These are phyloP conservation scores for Ascobolus immersus DNA, from an alignment of 495 filamentous ascomycete genomes.

Conservation along the genomic window DNA sequence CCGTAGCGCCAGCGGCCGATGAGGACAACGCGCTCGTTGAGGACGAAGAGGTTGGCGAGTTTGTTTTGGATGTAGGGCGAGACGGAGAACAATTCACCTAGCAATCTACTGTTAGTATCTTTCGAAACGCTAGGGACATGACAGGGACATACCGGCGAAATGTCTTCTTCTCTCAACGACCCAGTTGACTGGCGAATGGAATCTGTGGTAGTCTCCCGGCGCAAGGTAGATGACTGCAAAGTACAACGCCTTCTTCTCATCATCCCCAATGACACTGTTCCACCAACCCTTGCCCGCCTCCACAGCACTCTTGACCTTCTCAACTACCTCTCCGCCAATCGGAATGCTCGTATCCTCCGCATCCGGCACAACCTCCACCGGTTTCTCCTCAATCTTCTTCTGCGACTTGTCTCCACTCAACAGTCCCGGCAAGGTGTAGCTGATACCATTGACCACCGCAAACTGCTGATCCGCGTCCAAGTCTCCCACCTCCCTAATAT, in stretches of 20 bases:
- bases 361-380: too few relatives aligned
- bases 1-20: constrained; percentile 89
- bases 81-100: constrained; percentile 83
- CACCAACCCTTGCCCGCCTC: too few relatives aligned
- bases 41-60: constrained; percentile 74
- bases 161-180: constrained; percentile 76
- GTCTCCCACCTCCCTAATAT: constrained; percentile 32
- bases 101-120: too few relatives aligned
- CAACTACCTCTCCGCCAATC: too few relatives aligned
- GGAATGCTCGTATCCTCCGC: too few relatives aligned
- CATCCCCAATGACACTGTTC: too few relatives aligned
- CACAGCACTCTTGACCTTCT: too few relatives aligned
- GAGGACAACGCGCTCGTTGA: constrained; percentile 89
- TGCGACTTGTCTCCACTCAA: too few relatives aligned
- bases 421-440: constrained; percentile 75
- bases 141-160: too few relatives aligned
- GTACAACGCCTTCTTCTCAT: constrained; percentile 29
- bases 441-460: constrained; percentile 84
- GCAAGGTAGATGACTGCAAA: constrained; percentile 96
- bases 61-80: constrained; percentile 81
- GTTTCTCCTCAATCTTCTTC: too few relatives aligned
- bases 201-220: constrained; percentile 93
- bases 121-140: too few relatives aligned
- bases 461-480: constrained; percentile 71
- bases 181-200: constrained; percentile 85